Conservation (phyloP, 345 rosid species). For the Gossypium herbaceum region DNA sequence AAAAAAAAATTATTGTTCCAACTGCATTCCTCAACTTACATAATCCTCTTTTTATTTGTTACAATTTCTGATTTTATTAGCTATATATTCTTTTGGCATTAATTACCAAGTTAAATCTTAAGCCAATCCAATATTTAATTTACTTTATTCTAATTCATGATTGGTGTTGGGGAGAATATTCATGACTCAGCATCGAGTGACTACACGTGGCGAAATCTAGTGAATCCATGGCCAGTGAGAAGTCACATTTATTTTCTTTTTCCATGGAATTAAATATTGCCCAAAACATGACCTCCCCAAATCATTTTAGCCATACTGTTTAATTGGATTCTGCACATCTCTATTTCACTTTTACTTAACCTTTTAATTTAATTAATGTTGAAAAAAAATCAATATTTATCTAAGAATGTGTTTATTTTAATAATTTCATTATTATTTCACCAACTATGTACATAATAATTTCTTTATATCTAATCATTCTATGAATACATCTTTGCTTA, state of each 20-base stretch:
- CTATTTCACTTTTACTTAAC: background rate
- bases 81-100: background rate
- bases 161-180: background rate
- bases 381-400: background rate
- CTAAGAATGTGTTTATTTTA: background rate
- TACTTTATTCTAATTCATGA: background rate
- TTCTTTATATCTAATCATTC: no score
- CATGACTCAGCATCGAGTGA: conserved; percentile 8
- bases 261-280: conserved; percentile 17
- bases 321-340: background rate
- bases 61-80: no score
- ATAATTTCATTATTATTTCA: no score
- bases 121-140: background rate
- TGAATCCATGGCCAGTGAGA: background rate
- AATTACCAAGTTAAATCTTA: background rate
- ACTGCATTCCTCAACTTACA: conserved; percentile 26
- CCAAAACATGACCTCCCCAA: no score
- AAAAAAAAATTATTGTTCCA: background rate
- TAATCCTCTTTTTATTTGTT: conserved; percentile 26
- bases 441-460: no score
- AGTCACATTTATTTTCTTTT: background rate
- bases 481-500: background rate
- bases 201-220: conserved; percentile 12
- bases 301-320: no score
- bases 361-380: background rate